Evolutionary conservation across 768 basidiomycete genomes (phyloP), one percentile per base, ranked within the genome.

Genomic region (Amanita polypyramis): DNA sequence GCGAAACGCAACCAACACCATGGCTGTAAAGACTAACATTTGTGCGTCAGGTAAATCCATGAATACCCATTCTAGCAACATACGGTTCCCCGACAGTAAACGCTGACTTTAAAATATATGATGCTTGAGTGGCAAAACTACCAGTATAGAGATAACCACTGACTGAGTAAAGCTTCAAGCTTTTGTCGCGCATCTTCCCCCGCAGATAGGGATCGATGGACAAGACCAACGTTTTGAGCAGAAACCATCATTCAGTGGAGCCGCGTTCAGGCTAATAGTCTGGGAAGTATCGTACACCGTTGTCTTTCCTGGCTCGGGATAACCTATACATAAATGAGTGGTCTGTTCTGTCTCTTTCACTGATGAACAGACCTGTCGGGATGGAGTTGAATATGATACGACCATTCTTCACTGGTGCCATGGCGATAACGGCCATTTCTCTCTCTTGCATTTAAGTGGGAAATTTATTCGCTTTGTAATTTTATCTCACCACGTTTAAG

Each of bases 141-240:
- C 15, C 21, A 27, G 25, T 7, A 27, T 8, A 9, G 12, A 23
- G 30, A 12, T 35, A 2, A 21, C 7, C 10, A 50, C 51, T 23
- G 17, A 55, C 55, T 7, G 20, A 2, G 40, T 58, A 60, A 1
- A 60, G 62, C 20, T 61, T 36, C 19, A 55, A 40, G 2, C 53
- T 50, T 2, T 56, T 39, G 8, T 53, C 53, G 5, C 64, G 55
- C 74, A 74, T 72, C 34, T 56, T 52, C 8, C 62, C 62, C 12
- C 68, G 52, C 51, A 73, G 21, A 52, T 70, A 73, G 0, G 74
- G 74, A 43, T 76, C 76, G 34, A 76, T 56, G 12, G 69, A 69
- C 12, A 77, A 53, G 4, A 64, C 60, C 11, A 76, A 60, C 0
- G 65, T 68, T 58, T 74, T 76, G 51, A 73, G 50, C 21, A 77